These are phyloP conservation scores for Penicillium riverlandense DNA, from an alignment of 495 filamentous ascomycete genomes.

Conservation along the genomic window DNA sequence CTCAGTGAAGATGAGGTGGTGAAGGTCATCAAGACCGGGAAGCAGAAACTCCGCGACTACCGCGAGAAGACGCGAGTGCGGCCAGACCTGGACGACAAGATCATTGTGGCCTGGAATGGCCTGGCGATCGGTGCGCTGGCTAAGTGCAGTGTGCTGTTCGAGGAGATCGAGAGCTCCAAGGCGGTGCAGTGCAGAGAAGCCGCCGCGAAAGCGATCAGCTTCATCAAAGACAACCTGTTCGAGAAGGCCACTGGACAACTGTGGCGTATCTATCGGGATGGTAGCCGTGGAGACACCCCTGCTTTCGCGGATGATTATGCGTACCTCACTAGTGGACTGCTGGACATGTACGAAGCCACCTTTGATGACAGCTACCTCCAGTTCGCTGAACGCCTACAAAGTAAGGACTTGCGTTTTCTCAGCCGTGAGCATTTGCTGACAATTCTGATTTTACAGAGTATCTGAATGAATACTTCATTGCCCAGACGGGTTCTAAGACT, in stretches of 20 bases:
- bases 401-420: conserved; percentile 30
- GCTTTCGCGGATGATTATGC: conserved; percentile 97
- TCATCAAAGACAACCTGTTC: conserved; percentile 75
- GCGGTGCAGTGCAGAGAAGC: conserved; percentile 52
- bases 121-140: conserved; percentile 80
- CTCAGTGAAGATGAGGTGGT: conserved; percentile 67
- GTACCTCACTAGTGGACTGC: conserved; percentile 73
- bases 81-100: conserved; percentile 86
- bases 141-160: conserved; percentile 61
- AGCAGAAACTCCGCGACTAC: conserved; percentile 63
- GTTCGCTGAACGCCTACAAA: conserved; percentile 79
- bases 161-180: conserved; percentile 49
- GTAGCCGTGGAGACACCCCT: conserved; percentile 54
- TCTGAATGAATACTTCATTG: conserved; percentile 65
- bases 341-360: conserved; percentile 85
- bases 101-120: conserved; percentile 83
- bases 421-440: not conserved
- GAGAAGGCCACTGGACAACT: conserved; percentile 54
- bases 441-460: conserved; percentile 34
- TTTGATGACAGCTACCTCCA: conserved; percentile 72
- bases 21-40: conserved; percentile 59
- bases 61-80: conserved; percentile 67
- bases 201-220: conserved; percentile 63
- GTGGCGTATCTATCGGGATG: conserved; percentile 71
- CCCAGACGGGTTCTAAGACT: conserved; percentile 32